Conservation (phyloP, 352 stramenopile genomes). For the Phytophthora vignae region DNA sequence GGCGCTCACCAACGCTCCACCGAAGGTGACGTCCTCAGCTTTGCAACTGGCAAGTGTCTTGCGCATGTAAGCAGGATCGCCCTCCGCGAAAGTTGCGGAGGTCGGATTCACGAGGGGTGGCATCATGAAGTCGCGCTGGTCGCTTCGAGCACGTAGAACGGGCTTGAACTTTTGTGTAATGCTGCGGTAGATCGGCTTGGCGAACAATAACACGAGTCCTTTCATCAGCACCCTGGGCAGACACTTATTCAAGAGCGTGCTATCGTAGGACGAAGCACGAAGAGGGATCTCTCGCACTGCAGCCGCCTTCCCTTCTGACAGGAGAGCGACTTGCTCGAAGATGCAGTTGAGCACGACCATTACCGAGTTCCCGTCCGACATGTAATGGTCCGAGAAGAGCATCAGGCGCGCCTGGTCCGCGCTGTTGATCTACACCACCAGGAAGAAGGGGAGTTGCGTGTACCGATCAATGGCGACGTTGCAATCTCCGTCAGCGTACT, state of each 20-base stretch:
- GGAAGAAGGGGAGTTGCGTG: constrained; percentile 32
- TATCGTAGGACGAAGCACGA: constrained; percentile 39
- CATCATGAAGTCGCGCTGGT: constrained; percentile 40
- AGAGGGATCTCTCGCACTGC: constrained; percentile 24
- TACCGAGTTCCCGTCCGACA: constrained; percentile 38
- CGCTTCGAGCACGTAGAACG: constrained; percentile 23
- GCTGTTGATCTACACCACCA: constrained; percentile 34
- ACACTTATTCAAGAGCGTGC: constrained; percentile 29
- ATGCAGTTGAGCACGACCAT: constrained; percentile 40
- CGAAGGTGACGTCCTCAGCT: constrained; percentile 43
- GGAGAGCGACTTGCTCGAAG: constrained; percentile 18
- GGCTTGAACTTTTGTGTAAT: constrained; percentile 31
- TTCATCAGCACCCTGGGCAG: constrained; percentile 35
- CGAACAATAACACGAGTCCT: constrained; percentile 11
- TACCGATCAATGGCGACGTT: constrained; percentile 29
- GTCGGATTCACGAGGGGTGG: constrained; percentile 32
- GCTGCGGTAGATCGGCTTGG: constrained; percentile 24
- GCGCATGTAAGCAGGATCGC: constrained; percentile 26
- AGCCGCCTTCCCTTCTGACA: constrained; percentile 1
- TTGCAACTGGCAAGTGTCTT: constrained; percentile 38
- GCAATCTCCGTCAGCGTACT: constrained; percentile 1
- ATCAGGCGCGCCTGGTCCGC: constrained; percentile 13
- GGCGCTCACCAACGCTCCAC: constrained; percentile 36
- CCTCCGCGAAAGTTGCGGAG: constrained; percentile 36
- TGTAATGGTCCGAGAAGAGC: constrained; percentile 33